Evolutionary conservation across 257 asterid species (phyloP), one percentile per base, ranked within the genome.

Genomic region (Henckelia pumila): DNA sequence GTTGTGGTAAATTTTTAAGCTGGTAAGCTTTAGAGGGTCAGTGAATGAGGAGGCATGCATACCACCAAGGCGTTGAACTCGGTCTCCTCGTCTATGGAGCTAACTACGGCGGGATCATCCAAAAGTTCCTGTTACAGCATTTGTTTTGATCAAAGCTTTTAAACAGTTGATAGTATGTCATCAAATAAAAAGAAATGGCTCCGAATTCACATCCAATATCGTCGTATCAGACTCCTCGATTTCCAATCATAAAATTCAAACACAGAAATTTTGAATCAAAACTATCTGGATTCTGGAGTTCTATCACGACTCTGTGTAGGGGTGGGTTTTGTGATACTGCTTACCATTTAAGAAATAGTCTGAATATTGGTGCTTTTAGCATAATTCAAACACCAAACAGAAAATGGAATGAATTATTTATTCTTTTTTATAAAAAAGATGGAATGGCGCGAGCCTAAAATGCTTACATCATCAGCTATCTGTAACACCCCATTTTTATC

Each of bases 391-490:
- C 16, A 58, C 20, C 23, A 35, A 4, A 26, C 26, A 49, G 29
- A 56, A 26, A 65, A 58, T 16, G 30, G 37, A 40, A 3, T 17
- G 13, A 40, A 13, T 10, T n/a, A n/a, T n/a, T n/a, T n/a, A n/a
- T n/a, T n/a, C 1, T 40, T 40, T 13, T 11, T 20, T 11, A 69
- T 57, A 11, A n/a, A 13, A 50, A 61, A 63, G 44, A 40, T 35
- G 22, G 28, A 20, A 55, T 40, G 69, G 29, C 25, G 35, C 23
- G 20, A 55, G 53, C 63, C 23, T 33, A 56, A 52, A 61, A 29
- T 62, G 32, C 99, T 94, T 88, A 94, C 99, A 73, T 94, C 97
- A 59, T 91, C 97, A 21, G 97, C 99, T 71, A 94, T 94, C 68
- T 78, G 96, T 75, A 90, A 59, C 37, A 69, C 72, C 57, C 97